Base-by-base conservation (phyloP, 352 stramenopile genomes). In the Globisporangium echinulatum region DNA sequence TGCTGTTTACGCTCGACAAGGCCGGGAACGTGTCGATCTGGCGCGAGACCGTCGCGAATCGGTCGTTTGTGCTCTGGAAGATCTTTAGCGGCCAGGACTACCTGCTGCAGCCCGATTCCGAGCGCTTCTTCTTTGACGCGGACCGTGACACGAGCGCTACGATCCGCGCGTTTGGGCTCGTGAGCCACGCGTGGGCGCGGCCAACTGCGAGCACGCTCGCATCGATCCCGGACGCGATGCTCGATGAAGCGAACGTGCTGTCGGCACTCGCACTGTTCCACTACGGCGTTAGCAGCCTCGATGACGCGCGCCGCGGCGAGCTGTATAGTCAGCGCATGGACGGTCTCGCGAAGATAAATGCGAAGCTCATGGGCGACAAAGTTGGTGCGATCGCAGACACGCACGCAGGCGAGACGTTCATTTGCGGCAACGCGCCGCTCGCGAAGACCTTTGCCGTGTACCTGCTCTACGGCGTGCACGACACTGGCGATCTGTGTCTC, bases 41-140 rank as follows among this genome's bases (percentile, higher is more conserved):
- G 86, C 73, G 79, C 10, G 82, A 92, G 57, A 88, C 78, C 40
- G 56, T 74, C 6, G 70, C 68, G 25, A 47, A 46, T 1, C 75
- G 78, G 0, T 77, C 77, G 10, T 94, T 95, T 63, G 71, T 79
- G 25, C 44, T 88, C 36, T 93, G 84, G 84, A 89, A 90, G 58
- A 62, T 63, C 11, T 79, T 90, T 38, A 60, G 58, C 44, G 69
- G 66, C 15, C 54, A 59, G 2, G 79, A 91, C 52, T 72, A 67
- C 61, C 49, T 56, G 37, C 17, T 58, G 11, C 61, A 67, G 37
- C 61, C 55, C 0, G 61, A 67, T 17, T 57, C 56, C 5, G 56
- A 67, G 37, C 61, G 56, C 17, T 67, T 67, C 51, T 67, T 65
- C 40, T 47, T 54, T 54, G 53, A 65, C 14, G n/a, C 48, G 1